Evolutionary conservation across 2,329 filamentous ascomycete species (phyloP), one percentile per base, ranked within the genome.

Genomic region (Zasmidium angulare): DNA sequence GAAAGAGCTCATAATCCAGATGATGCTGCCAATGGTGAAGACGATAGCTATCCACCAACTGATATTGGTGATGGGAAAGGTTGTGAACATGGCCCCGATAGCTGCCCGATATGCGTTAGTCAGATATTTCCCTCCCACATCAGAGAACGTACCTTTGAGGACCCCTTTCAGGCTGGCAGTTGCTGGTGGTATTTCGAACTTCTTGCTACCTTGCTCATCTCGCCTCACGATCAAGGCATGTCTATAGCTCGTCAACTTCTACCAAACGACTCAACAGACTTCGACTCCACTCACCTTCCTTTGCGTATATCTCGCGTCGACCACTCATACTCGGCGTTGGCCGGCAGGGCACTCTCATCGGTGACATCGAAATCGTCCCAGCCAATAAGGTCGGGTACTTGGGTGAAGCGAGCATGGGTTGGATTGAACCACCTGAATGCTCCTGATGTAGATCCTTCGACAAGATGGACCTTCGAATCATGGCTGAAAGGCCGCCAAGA

Each of bases 1-100:
- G 70, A 86, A 87, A 1, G 81, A 80, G 67, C 88, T 89, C 46
- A 75, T 62, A 3, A 76, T 68, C 75, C 74, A 77, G 9, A 77
- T 55, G 1, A 76, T 64, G 47, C 74, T 76, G 21, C 83, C 83
- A 2, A 80, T 53, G 0, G 82, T 84, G 71, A 85, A 85, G 6
- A 79, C 73, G 6, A 76, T 69, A 1, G 82, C 82, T 3, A 85
- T 79, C 4, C 82, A 22, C 53, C 53, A 60, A 48, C 46, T 51
- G 36, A 60, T n/a, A 31, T 53, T 50, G 14, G 21, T 46, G 24
- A 21, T 29, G 17, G 58, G 58, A 20, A 47, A 53, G 19, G 49
- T 1, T 0, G 68, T 75, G 0, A 86, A 86, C 80, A 84, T 85
- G 26, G 6, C n/a, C 6, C 3, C 3, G 11, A 43, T 17, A 17